Base-by-base conservation (phyloP, 2,329 filamentous ascomycete species). In the Nemania serpens region DNA sequence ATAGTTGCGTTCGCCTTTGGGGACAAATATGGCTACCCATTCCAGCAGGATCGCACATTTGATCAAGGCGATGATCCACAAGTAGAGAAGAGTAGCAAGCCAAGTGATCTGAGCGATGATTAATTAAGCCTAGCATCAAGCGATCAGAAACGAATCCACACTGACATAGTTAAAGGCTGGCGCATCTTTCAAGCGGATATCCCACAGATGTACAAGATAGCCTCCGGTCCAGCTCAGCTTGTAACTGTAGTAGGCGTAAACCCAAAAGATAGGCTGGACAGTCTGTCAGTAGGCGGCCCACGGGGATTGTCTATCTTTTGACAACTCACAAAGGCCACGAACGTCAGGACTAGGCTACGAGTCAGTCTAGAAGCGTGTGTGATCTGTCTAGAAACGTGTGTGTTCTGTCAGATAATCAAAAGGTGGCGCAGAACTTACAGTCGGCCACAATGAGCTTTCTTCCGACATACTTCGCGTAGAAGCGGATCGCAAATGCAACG, bases 151-250 rank as follows among this genome's bases (percentile, higher is more conserved):
- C 25, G 25, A 29, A 29, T 29, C 4, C 4, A 29, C 25, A 62
- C 59, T 5, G 25, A 58, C 59, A 13, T n/a, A 55, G 15, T 48
- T 58, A 25, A 58, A 58, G 1, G 36, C 59, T 10, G 59, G 3
- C 43, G 36, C 29, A 22, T 55, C 45, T 39, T 34, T 36, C 33
- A 58, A 42, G 2, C 59, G 54, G 11, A 62, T 42, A 25, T 62
- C 54, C 59, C 59, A 62, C n/a, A 49, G 48, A 46, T 62, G 59
- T 6, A 62, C 59, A 11, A 62, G 59, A 50, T 62, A 62, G 54
- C 59, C 59, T 9, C 54, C 48, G 5, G 20, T 58, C 59, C 59
- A 62, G 45, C 47, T 49, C 13, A 58, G 49, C 2, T n/a, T 34
- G 18, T 58, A 62, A 29, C 34, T 62, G 17, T 62, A 62, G 11